These are phyloP conservation scores for Ogataea pilisensis DNA, from an alignment of 805 yeast species.

Conservation along the genomic window DNA sequence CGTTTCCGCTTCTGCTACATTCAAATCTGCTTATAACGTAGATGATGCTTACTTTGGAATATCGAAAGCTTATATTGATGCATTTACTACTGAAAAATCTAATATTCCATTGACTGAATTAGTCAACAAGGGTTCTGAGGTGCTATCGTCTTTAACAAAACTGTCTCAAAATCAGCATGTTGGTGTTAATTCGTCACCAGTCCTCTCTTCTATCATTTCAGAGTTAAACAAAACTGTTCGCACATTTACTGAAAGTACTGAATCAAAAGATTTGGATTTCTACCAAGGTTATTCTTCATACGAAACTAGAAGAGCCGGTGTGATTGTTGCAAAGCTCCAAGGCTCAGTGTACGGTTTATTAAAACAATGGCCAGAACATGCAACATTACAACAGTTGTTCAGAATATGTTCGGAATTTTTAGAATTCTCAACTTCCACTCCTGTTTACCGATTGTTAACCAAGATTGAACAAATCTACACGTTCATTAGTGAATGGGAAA, in stretches of 20 bases:
- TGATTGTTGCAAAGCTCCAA: constrained; percentile 41
- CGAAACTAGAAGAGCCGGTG: constrained; percentile 61
- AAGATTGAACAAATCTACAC: constrained; percentile 86
- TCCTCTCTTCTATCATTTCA: constrained; percentile 33
- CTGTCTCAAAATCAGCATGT: constrained; percentile 20
- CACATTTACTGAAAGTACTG: constrained; percentile 20
- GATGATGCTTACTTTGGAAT: constrained; percentile 46
- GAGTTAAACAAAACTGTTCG: constrained; percentile 33
- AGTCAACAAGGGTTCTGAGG: constrained; percentile 38
- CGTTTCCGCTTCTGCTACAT: constrained; percentile 23
- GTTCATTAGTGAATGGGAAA: constrained; percentile 87
- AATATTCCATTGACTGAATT: constrained; percentile 23
- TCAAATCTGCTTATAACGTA: constrained; percentile 22
- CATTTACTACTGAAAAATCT: constrained; percentile 30
- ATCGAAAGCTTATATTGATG: constrained; percentile 44
- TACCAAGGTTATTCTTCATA: constrained; percentile 57
- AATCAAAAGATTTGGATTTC: constrained; percentile 43
- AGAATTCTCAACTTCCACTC: constrained; percentile 56
- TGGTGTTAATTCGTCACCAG: constrained; percentile 25
- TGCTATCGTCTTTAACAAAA: constrained; percentile 28
- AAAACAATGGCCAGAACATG: constrained; percentile 91
- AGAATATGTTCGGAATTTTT: constrained; percentile 65
- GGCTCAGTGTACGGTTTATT: constrained; percentile 44
- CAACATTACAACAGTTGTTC: constrained; percentile 67
- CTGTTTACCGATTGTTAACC: constrained; percentile 72